Evolutionary conservation across 2,329 filamentous ascomycete genomes (phyloP).

Genomic region (Colletotrichum magnum): DNA sequence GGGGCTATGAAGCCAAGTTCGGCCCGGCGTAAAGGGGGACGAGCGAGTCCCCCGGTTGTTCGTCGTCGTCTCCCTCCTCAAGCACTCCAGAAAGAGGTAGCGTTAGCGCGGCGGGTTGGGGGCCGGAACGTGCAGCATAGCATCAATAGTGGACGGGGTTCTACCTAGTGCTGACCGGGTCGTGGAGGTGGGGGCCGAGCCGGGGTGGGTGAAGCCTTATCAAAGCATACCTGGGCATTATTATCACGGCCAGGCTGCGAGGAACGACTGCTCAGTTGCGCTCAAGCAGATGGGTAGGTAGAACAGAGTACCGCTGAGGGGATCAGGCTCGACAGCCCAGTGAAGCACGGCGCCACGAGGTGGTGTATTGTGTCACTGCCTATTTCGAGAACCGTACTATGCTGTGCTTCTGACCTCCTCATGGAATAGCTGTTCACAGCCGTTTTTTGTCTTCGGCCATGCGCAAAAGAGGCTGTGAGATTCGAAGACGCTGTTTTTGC

Average conservation of each 20-base stretch:
- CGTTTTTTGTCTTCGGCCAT: neutral
- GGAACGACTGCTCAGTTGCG: neutral
- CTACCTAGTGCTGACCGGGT: conserved; percentile 16
- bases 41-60: no score
- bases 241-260: conserved; percentile 9
- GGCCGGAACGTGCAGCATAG: conserved; percentile 9
- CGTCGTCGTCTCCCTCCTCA: neutral
- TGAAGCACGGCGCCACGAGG: neutral
- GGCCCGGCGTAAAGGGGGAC: no score
- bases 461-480: conserved; percentile 9
- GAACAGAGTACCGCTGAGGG: neutral
- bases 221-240: conserved; percentile 1
- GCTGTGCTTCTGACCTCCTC: neutral
- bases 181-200: neutral
- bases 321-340: neutral
- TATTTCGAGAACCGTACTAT: no score
- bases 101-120: conserved; percentile 5
- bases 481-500: neutral
- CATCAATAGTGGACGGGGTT: conserved; percentile 9
- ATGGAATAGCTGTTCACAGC: neutral
- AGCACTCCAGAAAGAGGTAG: neutral
- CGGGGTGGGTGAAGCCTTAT: neutral
- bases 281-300: neutral
- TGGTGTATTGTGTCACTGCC: no score
- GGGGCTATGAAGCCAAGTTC: neutral